phyloP scores from a whole-genome alignment of 495 filamentous ascomycete species.

The Apiosordaria backusii region DNA sequence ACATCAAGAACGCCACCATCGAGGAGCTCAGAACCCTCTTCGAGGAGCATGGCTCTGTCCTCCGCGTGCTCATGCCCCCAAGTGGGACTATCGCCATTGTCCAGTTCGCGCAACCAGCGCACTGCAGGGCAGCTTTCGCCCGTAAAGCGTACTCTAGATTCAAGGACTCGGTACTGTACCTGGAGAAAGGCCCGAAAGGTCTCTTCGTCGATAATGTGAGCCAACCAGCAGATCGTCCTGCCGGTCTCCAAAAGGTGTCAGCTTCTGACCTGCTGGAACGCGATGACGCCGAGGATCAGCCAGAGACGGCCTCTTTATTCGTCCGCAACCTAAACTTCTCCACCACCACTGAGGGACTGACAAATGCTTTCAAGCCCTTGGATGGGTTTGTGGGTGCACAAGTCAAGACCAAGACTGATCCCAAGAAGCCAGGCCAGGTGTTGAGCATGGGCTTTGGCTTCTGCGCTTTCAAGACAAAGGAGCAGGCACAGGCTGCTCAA shows the following conservation, averaged over 20 bases:
- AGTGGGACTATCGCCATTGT: slow-evolving; percentile 90
- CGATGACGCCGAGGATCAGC: slow-evolving; percentile 48
- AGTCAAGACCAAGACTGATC: slow-evolving; percentile 83
- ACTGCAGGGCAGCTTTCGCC: slow-evolving; percentile 77
- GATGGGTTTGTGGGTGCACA: slow-evolving; percentile 80
- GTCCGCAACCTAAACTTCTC: slow-evolving; percentile 89
- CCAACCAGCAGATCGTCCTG: slow-evolving; percentile 27
- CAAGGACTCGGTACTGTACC: slow-evolving; percentile 85
- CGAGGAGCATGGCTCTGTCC: slow-evolving; percentile 68
- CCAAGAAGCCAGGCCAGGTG: slow-evolving; percentile 75
- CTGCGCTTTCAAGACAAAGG: slow-evolving; percentile 75
- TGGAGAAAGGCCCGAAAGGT: slow-evolving; percentile 88
- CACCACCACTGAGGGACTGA: slow-evolving; percentile 72
- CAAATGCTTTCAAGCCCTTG: slow-evolving; percentile 70
- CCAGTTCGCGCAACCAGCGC: slow-evolving; percentile 71
- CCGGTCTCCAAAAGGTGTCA: slow-evolving; percentile 40
- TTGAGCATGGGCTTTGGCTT: slow-evolving; percentile 98
- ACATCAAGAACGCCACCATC: slow-evolving; percentile 75
- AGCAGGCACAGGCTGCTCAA: slow-evolving; percentile 71
- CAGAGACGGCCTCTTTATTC: slow-evolving; percentile 76
- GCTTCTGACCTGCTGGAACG: slow-evolving; percentile 55
- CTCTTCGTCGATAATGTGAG: slow-evolving; percentile 57
- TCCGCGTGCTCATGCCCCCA: slow-evolving; percentile 83
- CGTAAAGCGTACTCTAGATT: slow-evolving; percentile 82
- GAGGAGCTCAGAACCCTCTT: slow-evolving; percentile 65